phyloP scores from a whole-genome alignment of 371 early-diverging fungal species.

The Rhizopus sp. region DNA sequence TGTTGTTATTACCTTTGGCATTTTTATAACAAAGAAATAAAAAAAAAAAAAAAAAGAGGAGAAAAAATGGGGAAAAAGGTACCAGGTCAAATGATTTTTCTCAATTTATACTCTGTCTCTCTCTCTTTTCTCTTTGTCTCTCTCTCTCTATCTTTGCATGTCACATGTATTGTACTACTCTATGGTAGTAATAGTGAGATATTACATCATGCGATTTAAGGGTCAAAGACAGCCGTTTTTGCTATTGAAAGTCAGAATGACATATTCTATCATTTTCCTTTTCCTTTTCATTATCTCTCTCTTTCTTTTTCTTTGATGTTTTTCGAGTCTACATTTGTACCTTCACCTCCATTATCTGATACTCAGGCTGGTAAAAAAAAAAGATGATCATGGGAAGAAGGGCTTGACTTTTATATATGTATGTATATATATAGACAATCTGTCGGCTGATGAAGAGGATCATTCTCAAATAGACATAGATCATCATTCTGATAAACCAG shows the following conservation, averaged over 20 bases:
- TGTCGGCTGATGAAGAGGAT: background rate
- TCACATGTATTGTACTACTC: no score
- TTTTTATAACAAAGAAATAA: background rate
- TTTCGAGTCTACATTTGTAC: constrained; percentile 48
- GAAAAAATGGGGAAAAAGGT: background rate
- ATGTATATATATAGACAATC: background rate
- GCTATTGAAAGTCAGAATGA: no score
- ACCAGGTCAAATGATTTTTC: background rate
- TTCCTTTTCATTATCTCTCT: background rate
- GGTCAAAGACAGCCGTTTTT: no score
- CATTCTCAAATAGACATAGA: constrained; percentile 19
- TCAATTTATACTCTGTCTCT: no score
- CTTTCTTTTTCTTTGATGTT: constrained; percentile 28
- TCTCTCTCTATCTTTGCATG: no score
- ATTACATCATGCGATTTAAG: no score
- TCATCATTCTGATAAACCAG: constrained; percentile 30
- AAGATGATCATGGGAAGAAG: constrained; percentile 6
- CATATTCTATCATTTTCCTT: no score
- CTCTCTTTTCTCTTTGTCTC: no score
- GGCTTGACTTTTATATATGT: no score
- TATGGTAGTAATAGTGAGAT: no score
- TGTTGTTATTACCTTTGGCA: background rate
- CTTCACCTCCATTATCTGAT: constrained; percentile 41
- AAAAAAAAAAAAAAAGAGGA: background rate
- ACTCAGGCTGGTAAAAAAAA: no score